Evolutionary conservation across 2,329 filamentous ascomycete species (phyloP), one percentile per base, ranked within the genome.

Genomic region (Cladosporium cucumerinum): DNA sequence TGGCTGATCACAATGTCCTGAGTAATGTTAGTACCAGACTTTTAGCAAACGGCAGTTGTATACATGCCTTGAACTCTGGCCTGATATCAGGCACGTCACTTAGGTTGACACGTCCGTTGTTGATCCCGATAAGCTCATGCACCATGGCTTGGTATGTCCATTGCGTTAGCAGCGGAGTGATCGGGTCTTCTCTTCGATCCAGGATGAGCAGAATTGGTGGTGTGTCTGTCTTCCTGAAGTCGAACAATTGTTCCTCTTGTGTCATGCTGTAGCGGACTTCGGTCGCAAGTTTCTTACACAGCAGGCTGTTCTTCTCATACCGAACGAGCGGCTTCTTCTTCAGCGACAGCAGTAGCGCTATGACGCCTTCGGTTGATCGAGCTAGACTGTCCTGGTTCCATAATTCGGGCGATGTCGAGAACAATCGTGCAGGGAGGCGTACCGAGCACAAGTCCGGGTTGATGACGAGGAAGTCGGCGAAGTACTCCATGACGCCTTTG

Each of bases 71-170:
- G 62, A 97, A 82, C 76, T 97, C 94, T 1, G 92, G 90, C 18
- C 91, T 85, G 64, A 96, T 87, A 63, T 96, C 93, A 14, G 91
- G 91, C 0, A 97, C 88, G 63, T 91, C 86, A 67, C 89, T 90
- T 36, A 99, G 82, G 74, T 97, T 90, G 0, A 99, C 95, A 59
- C 94, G 86, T n/a, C 95, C 95, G 75, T 98, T 98, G 65, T 91
- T 87, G 69, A 99, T 97, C 5, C 95, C 95, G 14, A 99, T 83
- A 1, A 98, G 81, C 74, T 99, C 95, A 75, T 99, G 95, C 0
- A 99, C 95, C 93, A 99, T 99, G n/a, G 95, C 95, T 79, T 99
- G 95, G 74, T 99, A 99, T 28, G 95, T 99, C 95, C 95, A 99
- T 76, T 99, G 95, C 2, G 93, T 97, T 57, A 99, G 84, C 12